phyloP scores from a whole-genome alignment of 2,329 filamentous ascomycete genomes.

The Xylariaceae sp. region DNA sequence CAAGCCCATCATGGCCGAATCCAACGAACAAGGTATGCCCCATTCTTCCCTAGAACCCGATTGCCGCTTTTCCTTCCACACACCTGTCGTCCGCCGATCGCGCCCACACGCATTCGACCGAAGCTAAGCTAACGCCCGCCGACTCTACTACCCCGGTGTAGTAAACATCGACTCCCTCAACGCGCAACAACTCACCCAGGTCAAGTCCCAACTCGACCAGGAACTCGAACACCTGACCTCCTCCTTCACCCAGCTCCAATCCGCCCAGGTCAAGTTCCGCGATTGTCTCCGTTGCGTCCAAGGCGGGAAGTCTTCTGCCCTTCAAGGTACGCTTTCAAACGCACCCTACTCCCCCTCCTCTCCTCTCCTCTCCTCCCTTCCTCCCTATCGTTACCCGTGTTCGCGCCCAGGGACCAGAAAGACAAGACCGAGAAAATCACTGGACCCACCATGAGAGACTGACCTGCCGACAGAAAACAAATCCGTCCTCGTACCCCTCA shows the following conservation, averaged over 20 bases:
- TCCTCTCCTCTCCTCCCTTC: no score
- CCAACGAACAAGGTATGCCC: slow-evolving; percentile 16
- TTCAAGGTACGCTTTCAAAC: slow-evolving; percentile 21
- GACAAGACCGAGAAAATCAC: no score
- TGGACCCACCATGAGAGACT: neutral
- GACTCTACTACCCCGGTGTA: slow-evolving; percentile 22
- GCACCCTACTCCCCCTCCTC: neutral
- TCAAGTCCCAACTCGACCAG: slow-evolving; percentile 94
- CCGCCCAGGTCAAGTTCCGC: slow-evolving; percentile 84
- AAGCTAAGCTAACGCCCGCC: no score
- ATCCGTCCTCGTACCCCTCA: slow-evolving; percentile 83
- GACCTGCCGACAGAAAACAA: slow-evolving; percentile 34
- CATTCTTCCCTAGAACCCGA: neutral
- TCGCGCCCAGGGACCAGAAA: no score
- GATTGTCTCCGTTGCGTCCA: slow-evolving; percentile 80
- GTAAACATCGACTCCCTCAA: slow-evolving; percentile 69
- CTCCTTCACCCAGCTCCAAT: slow-evolving; percentile 84
- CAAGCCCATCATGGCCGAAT: slow-evolving; percentile 14
- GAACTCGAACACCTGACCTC: slow-evolving; percentile 90
- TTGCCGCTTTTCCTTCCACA: no score
- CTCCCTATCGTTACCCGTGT: no score
- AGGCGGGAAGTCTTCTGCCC: slow-evolving; percentile 42
- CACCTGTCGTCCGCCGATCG: no score
- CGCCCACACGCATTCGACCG: no score
- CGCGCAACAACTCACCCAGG: slow-evolving; percentile 76